Conservation (phyloP, 176 grass and related monocot genomes). For the Aegilops sharonensis region DNA sequence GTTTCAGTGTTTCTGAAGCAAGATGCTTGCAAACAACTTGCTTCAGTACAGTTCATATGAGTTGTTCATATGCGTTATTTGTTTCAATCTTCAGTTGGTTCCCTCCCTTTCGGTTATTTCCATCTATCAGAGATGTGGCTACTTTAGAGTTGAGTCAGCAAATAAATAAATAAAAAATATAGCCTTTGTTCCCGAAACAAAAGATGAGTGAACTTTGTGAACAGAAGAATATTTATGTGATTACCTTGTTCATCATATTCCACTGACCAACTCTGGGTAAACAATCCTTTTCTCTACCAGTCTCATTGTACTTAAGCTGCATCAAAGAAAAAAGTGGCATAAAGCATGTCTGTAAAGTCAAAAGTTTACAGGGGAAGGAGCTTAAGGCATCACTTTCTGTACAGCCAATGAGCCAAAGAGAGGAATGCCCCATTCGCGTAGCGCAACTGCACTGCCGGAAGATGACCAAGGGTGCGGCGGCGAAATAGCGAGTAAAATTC, state of each 20-base stretch:
- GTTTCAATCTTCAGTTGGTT: neutral
- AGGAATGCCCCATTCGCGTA: neutral
- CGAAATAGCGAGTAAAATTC: neutral
- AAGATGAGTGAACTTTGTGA: neutral
- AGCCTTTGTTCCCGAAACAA: neutral
- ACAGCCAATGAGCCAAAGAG: neutral
- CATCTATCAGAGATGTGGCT: neutral
- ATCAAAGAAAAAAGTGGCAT: constrained; percentile 18
- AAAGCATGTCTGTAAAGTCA: neutral
- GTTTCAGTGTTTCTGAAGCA: neutral
- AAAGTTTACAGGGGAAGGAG: neutral
- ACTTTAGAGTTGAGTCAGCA: neutral
- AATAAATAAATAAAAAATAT: neutral
- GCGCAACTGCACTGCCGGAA: neutral
- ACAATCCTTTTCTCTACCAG: constrained; percentile 92
- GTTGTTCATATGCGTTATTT: neutral
- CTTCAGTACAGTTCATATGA: too few species aligned
- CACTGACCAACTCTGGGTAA: constrained; percentile 86
- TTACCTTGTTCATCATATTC: constrained; percentile 99
- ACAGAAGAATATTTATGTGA: neutral
- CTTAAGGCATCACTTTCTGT: neutral
- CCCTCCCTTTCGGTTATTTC: neutral
- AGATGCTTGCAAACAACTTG: neutral
- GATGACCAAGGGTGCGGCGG: neutral
- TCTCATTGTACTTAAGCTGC: constrained; percentile 97